phyloP scores from a whole-genome alignment of 2,329 filamentous ascomycete genomes.

The Colletotrichum phormii region DNA sequence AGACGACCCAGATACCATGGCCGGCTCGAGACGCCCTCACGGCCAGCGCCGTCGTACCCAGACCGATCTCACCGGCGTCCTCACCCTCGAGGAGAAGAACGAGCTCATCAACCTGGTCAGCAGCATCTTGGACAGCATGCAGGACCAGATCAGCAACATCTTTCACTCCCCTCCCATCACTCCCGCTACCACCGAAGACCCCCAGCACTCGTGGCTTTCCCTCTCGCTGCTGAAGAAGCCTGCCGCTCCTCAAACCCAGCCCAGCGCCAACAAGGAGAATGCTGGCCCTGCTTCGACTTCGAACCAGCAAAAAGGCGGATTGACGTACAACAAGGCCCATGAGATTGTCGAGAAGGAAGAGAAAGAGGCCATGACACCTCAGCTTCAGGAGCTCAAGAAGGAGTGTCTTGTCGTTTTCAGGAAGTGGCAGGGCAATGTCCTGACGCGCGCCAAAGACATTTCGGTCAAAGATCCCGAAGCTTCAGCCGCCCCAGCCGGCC shows the following conservation, averaged over 20 bases:
- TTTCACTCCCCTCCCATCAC: slow-evolving; percentile 61
- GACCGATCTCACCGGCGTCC: slow-evolving; percentile 62
- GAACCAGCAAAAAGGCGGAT: slow-evolving; percentile 35
- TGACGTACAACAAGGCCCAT: slow-evolving; percentile 42
- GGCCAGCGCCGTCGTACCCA: slow-evolving; percentile 30
- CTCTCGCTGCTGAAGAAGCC: slow-evolving; percentile 45
- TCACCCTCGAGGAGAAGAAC: slow-evolving; percentile 60
- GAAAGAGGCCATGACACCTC: slow-evolving; percentile 43
- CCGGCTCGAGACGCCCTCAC: slow-evolving; percentile 29
- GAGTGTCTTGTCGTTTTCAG: slow-evolving; percentile 79
- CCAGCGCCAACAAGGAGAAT: slow-evolving; percentile 21
- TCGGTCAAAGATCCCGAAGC: slow-evolving; percentile 58
- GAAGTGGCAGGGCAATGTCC: slow-evolving; percentile 81
- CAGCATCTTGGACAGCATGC: slow-evolving; percentile 66
- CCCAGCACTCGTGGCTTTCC: slow-evolving; percentile 50
- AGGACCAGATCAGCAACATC: slow-evolving; percentile 61
- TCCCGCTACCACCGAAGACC: slow-evolving; percentile 45
- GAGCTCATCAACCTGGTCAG: slow-evolving; percentile 64
- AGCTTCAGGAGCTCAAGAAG: slow-evolving; percentile 69
- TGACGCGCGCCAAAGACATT: slow-evolving; percentile 78
- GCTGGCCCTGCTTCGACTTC: slow-evolving; percentile 26
- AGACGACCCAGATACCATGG: slow-evolving; percentile 21
- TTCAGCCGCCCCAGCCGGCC: slow-evolving; percentile 40
- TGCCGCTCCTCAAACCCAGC: slow-evolving; percentile 3
- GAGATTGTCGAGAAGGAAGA: slow-evolving; percentile 47